Evolutionary conservation across 2,329 filamentous ascomycete species (phyloP), one percentile per base, ranked within the genome.

Genomic region (Camillea tinctor): DNA sequence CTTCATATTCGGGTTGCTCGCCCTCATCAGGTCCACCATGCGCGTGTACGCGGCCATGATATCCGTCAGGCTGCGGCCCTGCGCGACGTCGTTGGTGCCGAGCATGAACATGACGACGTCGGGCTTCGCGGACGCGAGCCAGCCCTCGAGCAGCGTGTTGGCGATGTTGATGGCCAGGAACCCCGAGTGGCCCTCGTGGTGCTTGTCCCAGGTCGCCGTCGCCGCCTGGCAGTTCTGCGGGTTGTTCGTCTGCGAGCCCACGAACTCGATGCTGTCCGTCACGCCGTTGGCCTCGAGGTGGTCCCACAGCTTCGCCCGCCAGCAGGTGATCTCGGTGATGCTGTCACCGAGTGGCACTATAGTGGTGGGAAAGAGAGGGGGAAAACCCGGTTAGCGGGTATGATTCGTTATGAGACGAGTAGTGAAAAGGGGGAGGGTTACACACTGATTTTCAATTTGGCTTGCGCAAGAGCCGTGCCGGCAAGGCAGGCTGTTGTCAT

Each of bases 271-370:
- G 52, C 70, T 67, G 54, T 66, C 63, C n/a, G 74, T 68, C 3
- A 75, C 59, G 8, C 72, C 72, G 21, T 73, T 75, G 3, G 66
- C 66, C 23, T 69, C 69, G 6, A 80, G 70, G 58, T 71, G 68
- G 57, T 76, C 71, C 78, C 78, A 80, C 8, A 80, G 69, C 20
- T 75, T 60, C 13, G 76, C 70, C 6, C 78, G 71, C 78, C 77
- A 80, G 69, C 79, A 80, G 50, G 75, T 78, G 56, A 79, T 76
- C 60, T 79, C 77, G 1, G 78, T 80, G 66, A 80, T 79, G 60
- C 73, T 76, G 66, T 80, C 77, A 5, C 78, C 78, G 15, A 80
- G 71, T 4, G 75, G 76, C 76, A 78, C 74, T 76, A 21, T 59
- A 13, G 26, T 30, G 13, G 9, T 24, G 11, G 36, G 2, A n/a